Percentiles rank a stretch among this genome's conserved stretches.
Evolutionary conservation across 768 basidiomycete genomes (phyloP).

Genomic region (Gloeopeniophorella convolvens): DNA sequence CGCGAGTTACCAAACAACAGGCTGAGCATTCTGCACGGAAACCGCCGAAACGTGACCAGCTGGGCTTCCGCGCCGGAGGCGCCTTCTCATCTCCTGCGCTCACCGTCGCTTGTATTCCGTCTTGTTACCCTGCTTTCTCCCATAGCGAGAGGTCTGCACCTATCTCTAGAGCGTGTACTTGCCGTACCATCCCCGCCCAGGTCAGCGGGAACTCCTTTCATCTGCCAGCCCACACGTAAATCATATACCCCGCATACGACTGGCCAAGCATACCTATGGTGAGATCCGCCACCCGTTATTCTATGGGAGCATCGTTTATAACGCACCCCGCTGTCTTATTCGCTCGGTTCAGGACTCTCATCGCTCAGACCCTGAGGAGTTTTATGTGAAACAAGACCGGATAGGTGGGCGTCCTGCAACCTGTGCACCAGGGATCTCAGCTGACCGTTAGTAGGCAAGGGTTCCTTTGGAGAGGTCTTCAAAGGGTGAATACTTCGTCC

Average conservation of each 20-base stretch:
- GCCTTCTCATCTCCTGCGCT: too few species aligned
- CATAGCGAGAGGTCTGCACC: too few species aligned
- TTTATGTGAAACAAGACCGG: conserved; percentile 95
- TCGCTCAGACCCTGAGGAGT: conserved; percentile 89
- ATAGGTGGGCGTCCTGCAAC: conserved; percentile 58
- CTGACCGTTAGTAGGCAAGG: conserved; percentile 62
- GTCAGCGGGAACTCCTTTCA: background rate
- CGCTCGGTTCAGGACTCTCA: conserved; percentile 46
- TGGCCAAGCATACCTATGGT: conserved; percentile 23
- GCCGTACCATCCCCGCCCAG: too few species aligned
- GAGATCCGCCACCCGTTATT: conserved; percentile 11
- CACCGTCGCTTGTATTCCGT: too few species aligned
- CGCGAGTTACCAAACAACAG: too few species aligned
- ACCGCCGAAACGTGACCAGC: too few species aligned
- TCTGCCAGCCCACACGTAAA: conserved; percentile 19
- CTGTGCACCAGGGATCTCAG: conserved; percentile 3
- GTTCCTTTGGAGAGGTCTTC: conserved; percentile 99
- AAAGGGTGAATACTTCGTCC: conserved; percentile 62
- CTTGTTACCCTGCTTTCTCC: too few species aligned
- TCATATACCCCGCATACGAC: conserved; percentile 19
- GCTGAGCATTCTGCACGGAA: too few species aligned
- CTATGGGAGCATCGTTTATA: conserved; percentile 4
- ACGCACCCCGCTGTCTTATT: conserved; percentile 10
- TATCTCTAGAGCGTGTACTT: too few species aligned
- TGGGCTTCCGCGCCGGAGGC: too few species aligned